Conservation (phyloP, 306 rosid genomes). For the Mimosa bimucronata region DNA sequence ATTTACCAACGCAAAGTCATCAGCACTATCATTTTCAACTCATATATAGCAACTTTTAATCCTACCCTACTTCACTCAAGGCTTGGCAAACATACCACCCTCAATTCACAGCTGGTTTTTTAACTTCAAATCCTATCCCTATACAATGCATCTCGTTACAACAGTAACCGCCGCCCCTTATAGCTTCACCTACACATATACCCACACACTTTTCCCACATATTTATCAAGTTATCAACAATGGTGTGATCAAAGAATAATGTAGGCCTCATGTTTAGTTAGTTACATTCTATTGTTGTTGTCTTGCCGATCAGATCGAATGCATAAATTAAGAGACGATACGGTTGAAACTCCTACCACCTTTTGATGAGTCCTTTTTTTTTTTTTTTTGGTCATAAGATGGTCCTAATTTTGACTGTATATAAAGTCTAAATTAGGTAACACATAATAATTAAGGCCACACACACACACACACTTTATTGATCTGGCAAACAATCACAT, state of each 20-base stretch:
- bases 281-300: neutral
- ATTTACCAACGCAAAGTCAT: neutral
- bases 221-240: no score
- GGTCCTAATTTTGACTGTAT: neutral
- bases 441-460: neutral
- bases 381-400: no score
- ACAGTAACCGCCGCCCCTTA: no score
- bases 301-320: neutral
- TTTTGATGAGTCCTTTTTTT: no score
- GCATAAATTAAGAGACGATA: neutral
- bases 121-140: slow-evolving; percentile 4
- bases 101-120: neutral
- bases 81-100: neutral
- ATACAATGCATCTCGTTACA: neutral
- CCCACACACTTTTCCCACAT: no score
- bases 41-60: neutral
- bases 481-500: neutral
- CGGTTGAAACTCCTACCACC: neutral
- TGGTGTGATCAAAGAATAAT: no score
- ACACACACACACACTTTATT: neutral
- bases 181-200: neutral
- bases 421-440: neutral
- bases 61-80: neutral
- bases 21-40: neutral
- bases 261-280: neutral